These are phyloP conservation scores for Cytidiella melzeri DNA, from an alignment of 768 basidiomycete species.

Conservation along the genomic window DNA sequence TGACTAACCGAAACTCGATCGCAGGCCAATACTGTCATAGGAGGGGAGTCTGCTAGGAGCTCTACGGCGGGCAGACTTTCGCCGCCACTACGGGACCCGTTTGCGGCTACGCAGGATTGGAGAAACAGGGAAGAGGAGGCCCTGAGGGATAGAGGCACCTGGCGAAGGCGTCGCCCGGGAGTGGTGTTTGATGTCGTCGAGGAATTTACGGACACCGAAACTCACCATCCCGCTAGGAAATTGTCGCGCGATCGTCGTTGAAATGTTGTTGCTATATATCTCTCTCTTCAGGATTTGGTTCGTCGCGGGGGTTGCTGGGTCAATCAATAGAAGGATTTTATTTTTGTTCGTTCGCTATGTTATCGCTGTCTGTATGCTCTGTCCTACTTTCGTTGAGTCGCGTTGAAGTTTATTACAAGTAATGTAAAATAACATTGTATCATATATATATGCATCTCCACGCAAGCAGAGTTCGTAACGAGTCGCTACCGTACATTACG, in stretches of 20 bases:
- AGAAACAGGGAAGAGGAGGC: conserved; percentile 56
- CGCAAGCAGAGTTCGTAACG: too few relatives aligned
- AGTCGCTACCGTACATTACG: too few relatives aligned
- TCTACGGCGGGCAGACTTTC: conserved; percentile 46
- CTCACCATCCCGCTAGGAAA: background rate
- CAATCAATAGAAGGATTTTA: background rate
- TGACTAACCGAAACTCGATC: conserved; percentile 9
- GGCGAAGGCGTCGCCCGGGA: conserved; percentile 26
- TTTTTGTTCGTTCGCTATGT: background rate
- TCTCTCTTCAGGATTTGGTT: too few relatives aligned
- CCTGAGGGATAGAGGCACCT: conserved; percentile 29
- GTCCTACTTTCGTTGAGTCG: background rate
- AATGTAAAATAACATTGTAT: background rate
- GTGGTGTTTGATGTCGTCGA: conserved; percentile 29
- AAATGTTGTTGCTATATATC: background rate
- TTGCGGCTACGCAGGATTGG: conserved; percentile 64
- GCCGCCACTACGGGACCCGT: conserved; percentile 60
- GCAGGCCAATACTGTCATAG: conserved; percentile 66
- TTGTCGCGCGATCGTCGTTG: background rate
- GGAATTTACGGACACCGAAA: conserved; percentile 19
- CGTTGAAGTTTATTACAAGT: background rate
- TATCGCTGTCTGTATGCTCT: background rate
- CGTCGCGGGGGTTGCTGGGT: background rate
- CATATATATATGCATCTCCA: too few relatives aligned
- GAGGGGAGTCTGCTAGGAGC: conserved; percentile 64